Percentiles rank a stretch among this genome's conserved stretches.
These are phyloP conservation scores for Filobasidium floriforme DNA, from an alignment of 768 basidiomycete genomes.

Conservation along the genomic window DNA sequence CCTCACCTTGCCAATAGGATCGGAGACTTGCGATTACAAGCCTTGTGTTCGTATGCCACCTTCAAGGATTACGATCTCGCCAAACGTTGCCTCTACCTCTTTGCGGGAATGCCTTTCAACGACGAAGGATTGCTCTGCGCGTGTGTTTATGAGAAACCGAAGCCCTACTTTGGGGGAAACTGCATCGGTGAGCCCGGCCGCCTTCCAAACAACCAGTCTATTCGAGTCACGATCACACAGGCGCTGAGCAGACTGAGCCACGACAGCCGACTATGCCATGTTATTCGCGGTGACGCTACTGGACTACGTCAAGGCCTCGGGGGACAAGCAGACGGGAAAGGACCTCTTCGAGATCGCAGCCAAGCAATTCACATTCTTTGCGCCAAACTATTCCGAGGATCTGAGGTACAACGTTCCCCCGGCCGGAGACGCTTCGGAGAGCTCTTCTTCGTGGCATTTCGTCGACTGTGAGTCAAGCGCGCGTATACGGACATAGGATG, in stretches of 20 bases:
- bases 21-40: slow-evolving; percentile 33
- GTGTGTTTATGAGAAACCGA: slow-evolving; percentile 26
- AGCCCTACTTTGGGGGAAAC: slow-evolving; percentile 22
- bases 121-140: slow-evolving; percentile 28
- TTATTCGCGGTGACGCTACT: slow-evolving; percentile 27
- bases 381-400: neutral
- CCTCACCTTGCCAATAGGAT: slow-evolving; percentile 18
- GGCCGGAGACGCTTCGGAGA: neutral
- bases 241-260: neutral
- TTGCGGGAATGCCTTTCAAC: slow-evolving; percentile 28
- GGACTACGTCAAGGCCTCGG: slow-evolving; percentile 27
- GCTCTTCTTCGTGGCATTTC: slow-evolving; percentile 29
- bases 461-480: slow-evolving; percentile 34
- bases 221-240: neutral
- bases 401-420: slow-evolving; percentile 17
- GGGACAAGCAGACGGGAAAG: slow-evolving; percentile 23
- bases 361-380: slow-evolving; percentile 24
- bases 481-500: too few species aligned
- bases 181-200: slow-evolving; percentile 18
- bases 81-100: slow-evolving; percentile 33
- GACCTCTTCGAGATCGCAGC: slow-evolving; percentile 25
- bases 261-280: slow-evolving; percentile 27
- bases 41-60: slow-evolving; percentile 28
- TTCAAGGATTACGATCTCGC: slow-evolving; percentile 30
- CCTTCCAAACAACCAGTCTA: neutral